Percentiles rank a stretch among this genome's conserved stretches.
Conservation (phyloP, 1,284 basidiomycete species). For the Apiotrichum laibachii region DNA sequence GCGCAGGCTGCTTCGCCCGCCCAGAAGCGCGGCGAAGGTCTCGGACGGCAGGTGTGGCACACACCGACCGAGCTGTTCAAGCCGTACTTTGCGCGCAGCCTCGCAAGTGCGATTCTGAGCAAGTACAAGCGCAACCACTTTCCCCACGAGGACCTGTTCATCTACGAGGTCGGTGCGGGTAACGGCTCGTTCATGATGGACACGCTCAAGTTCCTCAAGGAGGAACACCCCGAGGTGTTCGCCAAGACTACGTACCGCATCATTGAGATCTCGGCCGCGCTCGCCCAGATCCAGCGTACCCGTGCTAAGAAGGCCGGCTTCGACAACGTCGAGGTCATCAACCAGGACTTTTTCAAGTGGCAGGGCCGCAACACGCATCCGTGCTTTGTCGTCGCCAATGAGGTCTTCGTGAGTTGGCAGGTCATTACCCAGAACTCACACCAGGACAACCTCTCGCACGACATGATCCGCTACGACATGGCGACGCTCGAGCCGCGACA, state of each 20-base stretch:
- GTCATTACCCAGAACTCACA: background rate
- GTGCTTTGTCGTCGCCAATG: slow-evolving; percentile 90
- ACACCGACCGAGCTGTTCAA: slow-evolving; percentile 98
- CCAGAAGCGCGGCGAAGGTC: slow-evolving; percentile 56
- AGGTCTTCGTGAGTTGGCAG: slow-evolving; percentile 63
- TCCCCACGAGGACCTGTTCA: slow-evolving; percentile 89
- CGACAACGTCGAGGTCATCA: slow-evolving; percentile 68
- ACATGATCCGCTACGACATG: slow-evolving; percentile 85
- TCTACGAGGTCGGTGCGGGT: slow-evolving; percentile 97
- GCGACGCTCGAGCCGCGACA: slow-evolving; percentile 76
- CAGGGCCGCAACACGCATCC: slow-evolving; percentile 66
- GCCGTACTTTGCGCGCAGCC: slow-evolving; percentile 91
- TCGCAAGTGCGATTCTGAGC: slow-evolving; percentile 81
- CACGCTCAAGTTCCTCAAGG: slow-evolving; percentile 74
- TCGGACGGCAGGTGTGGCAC: slow-evolving; percentile 94
- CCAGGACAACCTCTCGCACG: slow-evolving; percentile 90
- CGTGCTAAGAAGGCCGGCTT: slow-evolving; percentile 57
- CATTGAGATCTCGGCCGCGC: slow-evolving; percentile 82
- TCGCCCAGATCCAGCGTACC: slow-evolving; percentile 69
- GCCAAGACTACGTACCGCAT: slow-evolving; percentile 79
- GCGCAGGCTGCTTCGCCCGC: slow-evolving; percentile 14
- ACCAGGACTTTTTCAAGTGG: slow-evolving; percentile 89
- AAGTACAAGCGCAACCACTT: slow-evolving; percentile 93
- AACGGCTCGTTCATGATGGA: slow-evolving; percentile 92
- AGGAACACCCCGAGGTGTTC: slow-evolving; percentile 84